phyloP scores from a whole-genome alignment of 768 basidiomycete genomes.

The Clathrus columnatus region DNA sequence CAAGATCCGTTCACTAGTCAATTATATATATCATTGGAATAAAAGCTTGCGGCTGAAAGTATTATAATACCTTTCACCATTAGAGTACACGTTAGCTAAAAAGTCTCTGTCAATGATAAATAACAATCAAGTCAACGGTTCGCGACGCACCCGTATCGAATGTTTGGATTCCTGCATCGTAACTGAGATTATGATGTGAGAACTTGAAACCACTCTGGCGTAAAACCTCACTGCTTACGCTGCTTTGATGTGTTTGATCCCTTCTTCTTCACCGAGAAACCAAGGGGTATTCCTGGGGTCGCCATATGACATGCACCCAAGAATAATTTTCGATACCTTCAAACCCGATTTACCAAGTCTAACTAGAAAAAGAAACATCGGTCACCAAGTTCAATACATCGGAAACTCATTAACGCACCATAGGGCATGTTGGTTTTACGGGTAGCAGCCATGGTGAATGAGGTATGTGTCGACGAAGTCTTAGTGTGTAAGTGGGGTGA shows the following conservation, averaged over 20 bases:
- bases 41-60: neutral
- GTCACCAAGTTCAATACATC: neutral
- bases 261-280: constrained; percentile 40
- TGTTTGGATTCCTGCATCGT: constrained; percentile 21
- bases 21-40: neutral
- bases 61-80: neutral
- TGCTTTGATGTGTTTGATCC: constrained; percentile 36
- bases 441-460: neutral
- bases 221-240: constrained; percentile 28
- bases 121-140: neutral
- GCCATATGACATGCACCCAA: constrained; percentile 59
- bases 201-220: constrained; percentile 5
- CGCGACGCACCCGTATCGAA: constrained; percentile 20
- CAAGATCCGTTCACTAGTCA: constrained; percentile 12
- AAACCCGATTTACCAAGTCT: constrained; percentile 50
- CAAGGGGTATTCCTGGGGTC: constrained; percentile 42
- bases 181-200: neutral
- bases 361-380: constrained; percentile 18
- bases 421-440: constrained; percentile 20
- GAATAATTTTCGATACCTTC: constrained; percentile 56
- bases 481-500: no score
- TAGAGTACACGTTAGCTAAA: neutral
- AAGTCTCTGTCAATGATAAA: neutral
- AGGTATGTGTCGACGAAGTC: neutral
- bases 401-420: constrained; percentile 25